Percentiles rank a stretch among this genome's conserved stretches.
These are phyloP conservation scores for Eucalyptus curtisii DNA, from an alignment of 345 rosid genomes.

Conservation along the genomic window DNA sequence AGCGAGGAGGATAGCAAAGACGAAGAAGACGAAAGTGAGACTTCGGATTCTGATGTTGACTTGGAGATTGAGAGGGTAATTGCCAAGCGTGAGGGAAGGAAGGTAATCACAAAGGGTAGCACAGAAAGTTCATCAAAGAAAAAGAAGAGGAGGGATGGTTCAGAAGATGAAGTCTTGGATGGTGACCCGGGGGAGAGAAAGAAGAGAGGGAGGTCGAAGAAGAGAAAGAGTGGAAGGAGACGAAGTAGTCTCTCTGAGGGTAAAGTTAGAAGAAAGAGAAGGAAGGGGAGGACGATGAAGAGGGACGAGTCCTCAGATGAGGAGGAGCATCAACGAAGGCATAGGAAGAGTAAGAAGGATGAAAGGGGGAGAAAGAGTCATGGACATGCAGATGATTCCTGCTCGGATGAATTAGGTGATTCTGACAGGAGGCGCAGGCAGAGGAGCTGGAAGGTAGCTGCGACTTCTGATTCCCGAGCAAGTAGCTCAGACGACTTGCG, in stretches of 20 bases:
- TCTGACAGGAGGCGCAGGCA: slow-evolving; percentile 21
- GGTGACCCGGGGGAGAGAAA: slow-evolving; percentile 41
- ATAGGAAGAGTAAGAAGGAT: slow-evolving; percentile 29
- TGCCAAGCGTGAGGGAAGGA: slow-evolving; percentile 69
- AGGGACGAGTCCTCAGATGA: slow-evolving; percentile 27
- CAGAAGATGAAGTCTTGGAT: slow-evolving; percentile 37
- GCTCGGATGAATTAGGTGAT: slow-evolving; percentile 24
- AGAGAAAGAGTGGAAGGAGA: slow-evolving; percentile 54
- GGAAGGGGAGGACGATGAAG: slow-evolving; percentile 57
- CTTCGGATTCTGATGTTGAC: slow-evolving; percentile 73
- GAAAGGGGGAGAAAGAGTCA: slow-evolving; percentile 40
- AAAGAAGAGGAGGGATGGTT: slow-evolving; percentile 19
- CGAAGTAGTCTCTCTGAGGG: slow-evolving; percentile 44
- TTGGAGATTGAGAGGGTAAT: slow-evolving; percentile 86
- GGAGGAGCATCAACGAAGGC: slow-evolving; percentile 7
- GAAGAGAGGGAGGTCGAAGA: slow-evolving; percentile 77
- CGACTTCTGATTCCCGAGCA: slow-evolving; percentile 37
- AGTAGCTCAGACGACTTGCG: slow-evolving; percentile 40
- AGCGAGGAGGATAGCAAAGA: slow-evolving; percentile 36
- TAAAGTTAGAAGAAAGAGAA: slow-evolving; percentile 36
- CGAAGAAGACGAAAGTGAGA: slow-evolving; percentile 75
- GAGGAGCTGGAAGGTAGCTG: slow-evolving; percentile 39
- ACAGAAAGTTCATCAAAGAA: slow-evolving; percentile 20
- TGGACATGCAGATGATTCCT: slow-evolving; percentile 24
- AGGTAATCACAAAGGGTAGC: slow-evolving; percentile 6